phyloP scores from a whole-genome alignment of 1,284 basidiomycete species.

The Boletus sp. region DNA sequence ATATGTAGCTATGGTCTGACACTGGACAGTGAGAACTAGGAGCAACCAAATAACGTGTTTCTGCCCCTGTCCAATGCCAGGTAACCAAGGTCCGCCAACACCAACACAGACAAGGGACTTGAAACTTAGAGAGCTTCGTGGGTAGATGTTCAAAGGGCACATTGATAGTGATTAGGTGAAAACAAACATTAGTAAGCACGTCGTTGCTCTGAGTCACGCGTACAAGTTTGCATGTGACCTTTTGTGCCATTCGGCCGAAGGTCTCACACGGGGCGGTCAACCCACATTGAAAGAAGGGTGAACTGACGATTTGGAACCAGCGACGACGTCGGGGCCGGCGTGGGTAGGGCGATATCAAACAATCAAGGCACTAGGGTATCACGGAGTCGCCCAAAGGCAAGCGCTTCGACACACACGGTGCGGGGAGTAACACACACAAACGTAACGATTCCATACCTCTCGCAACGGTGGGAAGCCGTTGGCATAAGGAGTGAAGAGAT shows the following conservation, averaged over 20 bases:
- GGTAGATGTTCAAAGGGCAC: too few species aligned
- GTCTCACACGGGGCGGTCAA: neutral
- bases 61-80: neutral
- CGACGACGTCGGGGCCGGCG: neutral
- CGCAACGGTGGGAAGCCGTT: conserved; percentile 9
- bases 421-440: conserved; percentile 6
- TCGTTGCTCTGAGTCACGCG: too few species aligned
- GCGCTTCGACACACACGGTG: neutral
- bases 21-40: too few species aligned
- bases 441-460: conserved; percentile 12
- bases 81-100: neutral
- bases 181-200: neutral
- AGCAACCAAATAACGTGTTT: neutral
- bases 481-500: neutral
- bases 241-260: neutral
- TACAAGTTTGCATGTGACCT: neutral
- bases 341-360: conserved; percentile 1
- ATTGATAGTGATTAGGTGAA: neutral
- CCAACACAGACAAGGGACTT: neutral
- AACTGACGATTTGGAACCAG: neutral
- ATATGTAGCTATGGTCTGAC: too few species aligned
- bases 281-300: neutral
- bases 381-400: neutral
- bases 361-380: conserved; percentile 1
- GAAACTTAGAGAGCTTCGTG: too few species aligned